phyloP scores from a whole-genome alignment of 805 yeast genomes.

The Kuraishia piskuri region DNA sequence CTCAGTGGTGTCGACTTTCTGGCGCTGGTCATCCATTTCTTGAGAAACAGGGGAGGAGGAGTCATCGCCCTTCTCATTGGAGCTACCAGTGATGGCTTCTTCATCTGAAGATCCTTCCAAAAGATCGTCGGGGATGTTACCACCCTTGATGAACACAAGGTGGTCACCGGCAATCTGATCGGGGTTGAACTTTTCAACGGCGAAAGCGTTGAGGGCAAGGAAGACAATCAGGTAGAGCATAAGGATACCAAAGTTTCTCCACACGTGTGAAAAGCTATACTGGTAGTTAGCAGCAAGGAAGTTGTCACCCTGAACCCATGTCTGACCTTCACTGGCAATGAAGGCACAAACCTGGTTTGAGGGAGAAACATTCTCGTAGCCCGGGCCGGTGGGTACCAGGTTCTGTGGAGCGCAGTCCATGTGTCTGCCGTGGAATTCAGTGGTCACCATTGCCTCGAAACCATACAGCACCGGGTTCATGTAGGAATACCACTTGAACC shows the following conservation, averaged over 20 bases:
- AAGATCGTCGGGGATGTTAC: slow-evolving; percentile 13
- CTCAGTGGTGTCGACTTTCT: neutral
- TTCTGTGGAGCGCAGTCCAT: slow-evolving; percentile 35
- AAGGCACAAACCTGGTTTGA: slow-evolving; percentile 46
- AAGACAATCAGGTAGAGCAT: slow-evolving; percentile 17
- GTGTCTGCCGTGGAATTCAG: slow-evolving; percentile 52
- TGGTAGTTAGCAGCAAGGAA: slow-evolving; percentile 38
- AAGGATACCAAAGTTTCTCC: slow-evolving; percentile 27
- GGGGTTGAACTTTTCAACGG: slow-evolving; percentile 23
- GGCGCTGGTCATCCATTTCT: slow-evolving; percentile 2
- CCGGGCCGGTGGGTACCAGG: slow-evolving; percentile 52
- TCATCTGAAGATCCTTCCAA: neutral
- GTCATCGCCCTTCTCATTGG: neutral
- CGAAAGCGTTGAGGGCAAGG: slow-evolving; percentile 13
- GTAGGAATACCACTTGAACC: slow-evolving; percentile 63
- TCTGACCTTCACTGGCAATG: slow-evolving; percentile 45
- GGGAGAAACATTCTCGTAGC: slow-evolving; percentile 30
- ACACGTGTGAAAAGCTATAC: slow-evolving; percentile 33
- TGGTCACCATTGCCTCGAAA: slow-evolving; percentile 55
- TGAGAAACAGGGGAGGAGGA: neutral
- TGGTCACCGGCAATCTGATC: slow-evolving; percentile 23
- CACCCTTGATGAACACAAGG: slow-evolving; percentile 16
- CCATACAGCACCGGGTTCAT: slow-evolving; percentile 49
- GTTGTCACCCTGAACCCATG: slow-evolving; percentile 47
- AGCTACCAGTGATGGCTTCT: neutral